phyloP scores from a whole-genome alignment of 805 yeast species.

The Komagataella phaffii region DNA sequence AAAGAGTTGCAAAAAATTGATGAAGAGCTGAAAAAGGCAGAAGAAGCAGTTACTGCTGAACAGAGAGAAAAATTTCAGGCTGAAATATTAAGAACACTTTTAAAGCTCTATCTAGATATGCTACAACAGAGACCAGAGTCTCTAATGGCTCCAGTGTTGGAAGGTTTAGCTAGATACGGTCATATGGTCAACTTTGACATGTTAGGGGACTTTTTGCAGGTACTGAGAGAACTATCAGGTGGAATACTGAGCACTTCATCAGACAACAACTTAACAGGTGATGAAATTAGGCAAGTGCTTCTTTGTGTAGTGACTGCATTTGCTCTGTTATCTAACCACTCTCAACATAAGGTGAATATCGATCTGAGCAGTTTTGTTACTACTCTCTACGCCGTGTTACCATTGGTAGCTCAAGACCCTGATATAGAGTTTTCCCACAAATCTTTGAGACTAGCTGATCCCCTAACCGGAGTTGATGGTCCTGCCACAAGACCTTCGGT shows the following conservation, averaged over 20 bases:
- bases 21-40: constrained; percentile 79
- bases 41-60: constrained; percentile 74
- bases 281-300: constrained; percentile 58
- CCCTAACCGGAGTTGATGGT: constrained; percentile 16
- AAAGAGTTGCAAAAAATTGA: constrained; percentile 83
- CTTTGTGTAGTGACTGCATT: constrained; percentile 85
- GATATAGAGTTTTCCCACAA: constrained; percentile 81
- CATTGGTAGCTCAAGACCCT: constrained; percentile 60
- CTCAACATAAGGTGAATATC: constrained; percentile 56
- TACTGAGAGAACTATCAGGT: constrained; percentile 54
- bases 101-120: constrained; percentile 67
- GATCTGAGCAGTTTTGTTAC: constrained; percentile 76
- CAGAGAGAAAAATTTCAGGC: constrained; percentile 81
- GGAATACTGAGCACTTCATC: background rate
- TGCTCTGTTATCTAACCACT: constrained; percentile 67
- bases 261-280: constrained; percentile 25
- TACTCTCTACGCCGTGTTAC: constrained; percentile 55
- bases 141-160: constrained; percentile 76
- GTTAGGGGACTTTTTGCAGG: constrained; percentile 85
- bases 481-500: constrained; percentile 47
- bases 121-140: constrained; percentile 48
- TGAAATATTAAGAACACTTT: constrained; percentile 60
- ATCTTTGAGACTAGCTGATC: constrained; percentile 70
- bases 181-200: constrained; percentile 87
- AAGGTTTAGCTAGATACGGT: constrained; percentile 84